A percentile compares a stretch with the other conserved stretches of the same genome.
These are phyloP conservation scores for Fusarium temperatum DNA, from an alignment of 2,329 filamentous ascomycete genomes.

Conservation along the genomic window DNA sequence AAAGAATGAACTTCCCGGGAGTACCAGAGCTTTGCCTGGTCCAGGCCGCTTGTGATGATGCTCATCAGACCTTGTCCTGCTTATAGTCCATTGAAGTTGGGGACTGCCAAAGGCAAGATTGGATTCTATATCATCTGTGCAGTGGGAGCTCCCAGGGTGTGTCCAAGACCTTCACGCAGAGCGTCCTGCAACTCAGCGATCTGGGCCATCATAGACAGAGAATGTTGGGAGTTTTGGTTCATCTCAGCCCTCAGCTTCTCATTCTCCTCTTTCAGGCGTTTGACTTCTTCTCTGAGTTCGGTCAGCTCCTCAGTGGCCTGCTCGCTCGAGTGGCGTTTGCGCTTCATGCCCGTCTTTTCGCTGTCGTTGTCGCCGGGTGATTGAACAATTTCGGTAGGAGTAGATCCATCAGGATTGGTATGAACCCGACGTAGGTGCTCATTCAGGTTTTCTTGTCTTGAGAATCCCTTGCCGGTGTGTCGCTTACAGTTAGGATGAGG, in stretches of 20 bases:
- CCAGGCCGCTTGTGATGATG: neutral
- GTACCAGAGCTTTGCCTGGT: conserved; percentile 2
- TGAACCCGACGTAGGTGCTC: conserved; percentile 95
- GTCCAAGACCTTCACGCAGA: conserved; percentile 48
- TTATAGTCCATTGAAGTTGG: neutral
- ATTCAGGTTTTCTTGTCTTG: conserved; percentile 90
- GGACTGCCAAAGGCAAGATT: neutral
- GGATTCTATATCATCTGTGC: conserved; percentile 52
- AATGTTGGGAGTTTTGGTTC: conserved; percentile 58
- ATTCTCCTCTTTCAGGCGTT: conserved; percentile 72
- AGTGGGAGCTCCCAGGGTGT: conserved; percentile 50
- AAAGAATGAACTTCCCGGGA: neutral
- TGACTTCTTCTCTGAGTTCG: conserved; percentile 71
- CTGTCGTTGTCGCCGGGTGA: conserved; percentile 59
- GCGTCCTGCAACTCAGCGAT: conserved; percentile 57
- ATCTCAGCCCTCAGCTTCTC: conserved; percentile 64
- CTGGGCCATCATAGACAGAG: conserved; percentile 58
- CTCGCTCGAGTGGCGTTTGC: conserved; percentile 54
- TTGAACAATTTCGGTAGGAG: conserved; percentile 47
- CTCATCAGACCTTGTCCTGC: neutral
- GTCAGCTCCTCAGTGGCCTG: conserved; percentile 55
- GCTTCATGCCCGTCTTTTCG: conserved; percentile 57
- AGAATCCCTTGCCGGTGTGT: conserved; percentile 88
- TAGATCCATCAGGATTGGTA: conserved; percentile 57
- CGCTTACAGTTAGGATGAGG: conserved; percentile 89